Percentiles rank a stretch among this genome's conserved stretches.
phyloP scores from a whole-genome alignment of 306 rosid species.

The Oxytropis ochrocephala region DNA sequence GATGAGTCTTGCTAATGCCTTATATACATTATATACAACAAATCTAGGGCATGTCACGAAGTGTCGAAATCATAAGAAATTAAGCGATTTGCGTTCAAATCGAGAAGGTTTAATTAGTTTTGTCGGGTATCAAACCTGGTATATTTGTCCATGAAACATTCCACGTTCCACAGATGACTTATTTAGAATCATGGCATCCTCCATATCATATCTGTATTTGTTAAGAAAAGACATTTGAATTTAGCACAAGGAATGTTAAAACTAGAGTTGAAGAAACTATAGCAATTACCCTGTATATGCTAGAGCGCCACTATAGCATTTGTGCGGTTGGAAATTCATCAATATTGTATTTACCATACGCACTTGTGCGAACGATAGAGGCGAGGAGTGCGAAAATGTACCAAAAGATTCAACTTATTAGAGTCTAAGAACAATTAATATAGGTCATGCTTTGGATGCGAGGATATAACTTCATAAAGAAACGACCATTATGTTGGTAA shows the following conservation, averaged over 20 bases:
- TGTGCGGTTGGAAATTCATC: conserved; percentile 87
- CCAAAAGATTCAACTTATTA: conserved; percentile 14
- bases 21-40: no score
- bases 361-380: conserved; percentile 78
- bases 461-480: background rate
- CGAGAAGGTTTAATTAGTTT: conserved; percentile 1
- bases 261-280: conserved; percentile 7
- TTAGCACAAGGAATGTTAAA: conserved; percentile 2
- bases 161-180: conserved; percentile 98
- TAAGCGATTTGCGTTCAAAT: conserved; percentile 8
- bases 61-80: no score
- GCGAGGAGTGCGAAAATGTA: conserved; percentile 83
- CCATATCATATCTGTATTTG: conserved; percentile 84
- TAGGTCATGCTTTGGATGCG: background rate
- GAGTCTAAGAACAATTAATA: background rate
- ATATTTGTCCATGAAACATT: conserved; percentile 91
- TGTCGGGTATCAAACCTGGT: conserved; percentile 50
- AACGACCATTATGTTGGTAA: background rate
- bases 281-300: conserved; percentile 86
- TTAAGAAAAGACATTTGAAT: conserved; percentile 10
- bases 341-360: conserved; percentile 57
- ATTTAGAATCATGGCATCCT: conserved; percentile 95
- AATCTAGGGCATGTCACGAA: no score
- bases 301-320: conserved; percentile 96
- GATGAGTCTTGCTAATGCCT: no score